phyloP scores from a whole-genome alignment of 164 flowering plant species.

The Berberis thunbergii region DNA sequence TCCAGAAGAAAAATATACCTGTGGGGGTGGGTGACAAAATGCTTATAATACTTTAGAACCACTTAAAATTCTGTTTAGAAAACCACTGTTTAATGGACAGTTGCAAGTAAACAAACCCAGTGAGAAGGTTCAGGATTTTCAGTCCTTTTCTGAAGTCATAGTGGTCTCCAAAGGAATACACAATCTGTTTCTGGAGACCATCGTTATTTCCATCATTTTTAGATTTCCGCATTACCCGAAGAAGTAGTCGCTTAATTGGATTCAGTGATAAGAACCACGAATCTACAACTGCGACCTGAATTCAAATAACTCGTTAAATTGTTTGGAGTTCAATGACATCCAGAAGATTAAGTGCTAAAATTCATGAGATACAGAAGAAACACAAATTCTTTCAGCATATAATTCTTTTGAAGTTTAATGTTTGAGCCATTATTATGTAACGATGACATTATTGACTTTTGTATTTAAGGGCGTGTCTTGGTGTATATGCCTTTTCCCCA shows the following conservation, averaged over 20 bases:
- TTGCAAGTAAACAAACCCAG: slow-evolving; percentile 47
- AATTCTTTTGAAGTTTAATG: too few species aligned
- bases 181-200: slow-evolving; percentile 51
- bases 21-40: slow-evolving; percentile 5
- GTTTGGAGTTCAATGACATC: too few species aligned
- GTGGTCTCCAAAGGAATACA: slow-evolving; percentile 88
- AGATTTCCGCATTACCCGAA: slow-evolving; percentile 61
- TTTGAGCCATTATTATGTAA: too few species aligned
- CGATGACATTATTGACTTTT: too few species aligned
- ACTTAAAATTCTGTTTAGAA: background rate
- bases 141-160: slow-evolving; percentile 94
- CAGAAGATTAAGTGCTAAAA: background rate
- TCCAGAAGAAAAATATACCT: slow-evolving; percentile 85
- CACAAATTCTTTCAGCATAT: background rate
- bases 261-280: slow-evolving; percentile 62
- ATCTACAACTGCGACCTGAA: slow-evolving; percentile 83
- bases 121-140: slow-evolving; percentile 84
- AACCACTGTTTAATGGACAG: background rate
- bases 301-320: background rate
- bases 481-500: too few species aligned
- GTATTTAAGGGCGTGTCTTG: too few species aligned
- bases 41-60: background rate
- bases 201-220: slow-evolving; percentile 20
- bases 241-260: slow-evolving; percentile 65
- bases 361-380: background rate